phyloP scores from a whole-genome alignment of 352 stramenopile genomes.

The Pythium sp. region DNA sequence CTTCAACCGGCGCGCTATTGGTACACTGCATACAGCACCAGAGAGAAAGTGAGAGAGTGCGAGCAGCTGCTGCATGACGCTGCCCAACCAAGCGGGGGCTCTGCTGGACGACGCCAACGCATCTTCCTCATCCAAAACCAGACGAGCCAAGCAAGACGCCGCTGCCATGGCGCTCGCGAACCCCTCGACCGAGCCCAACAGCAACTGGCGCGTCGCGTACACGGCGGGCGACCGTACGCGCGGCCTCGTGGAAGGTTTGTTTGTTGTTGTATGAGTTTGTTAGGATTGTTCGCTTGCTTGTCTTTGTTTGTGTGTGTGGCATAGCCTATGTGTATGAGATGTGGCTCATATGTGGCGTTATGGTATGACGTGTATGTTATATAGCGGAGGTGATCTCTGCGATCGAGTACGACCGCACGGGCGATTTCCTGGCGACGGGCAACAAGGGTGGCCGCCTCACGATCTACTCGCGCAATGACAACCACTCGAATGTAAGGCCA shows the following conservation, averaged over 20 bases:
- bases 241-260: conserved; percentile 63
- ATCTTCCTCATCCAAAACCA: neutral
- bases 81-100: conserved; percentile 6
- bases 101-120: neutral
- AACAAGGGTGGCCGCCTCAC: conserved; percentile 93
- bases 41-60: neutral
- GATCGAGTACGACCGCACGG: conserved; percentile 92
- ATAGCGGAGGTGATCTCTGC: conserved; percentile 93
- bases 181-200: conserved; percentile 21
- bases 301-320: neutral
- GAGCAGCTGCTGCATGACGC: conserved; percentile 5
- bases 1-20: conserved; percentile 8
- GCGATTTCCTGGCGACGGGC: conserved; percentile 91
- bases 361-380: neutral
- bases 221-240: conserved; percentile 46
- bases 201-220: conserved; percentile 56
- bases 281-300: too few species aligned
- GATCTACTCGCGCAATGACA: conserved; percentile 78
- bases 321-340: conserved; percentile 1
- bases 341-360: too few species aligned
- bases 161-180: conserved; percentile 15
- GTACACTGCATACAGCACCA: neutral
- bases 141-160: neutral
- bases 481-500: conserved; percentile 6
- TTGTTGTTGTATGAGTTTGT: too few species aligned